Conservation (phyloP, 2,329 filamentous ascomycete species). For the Biscogniauxia marginata region DNA sequence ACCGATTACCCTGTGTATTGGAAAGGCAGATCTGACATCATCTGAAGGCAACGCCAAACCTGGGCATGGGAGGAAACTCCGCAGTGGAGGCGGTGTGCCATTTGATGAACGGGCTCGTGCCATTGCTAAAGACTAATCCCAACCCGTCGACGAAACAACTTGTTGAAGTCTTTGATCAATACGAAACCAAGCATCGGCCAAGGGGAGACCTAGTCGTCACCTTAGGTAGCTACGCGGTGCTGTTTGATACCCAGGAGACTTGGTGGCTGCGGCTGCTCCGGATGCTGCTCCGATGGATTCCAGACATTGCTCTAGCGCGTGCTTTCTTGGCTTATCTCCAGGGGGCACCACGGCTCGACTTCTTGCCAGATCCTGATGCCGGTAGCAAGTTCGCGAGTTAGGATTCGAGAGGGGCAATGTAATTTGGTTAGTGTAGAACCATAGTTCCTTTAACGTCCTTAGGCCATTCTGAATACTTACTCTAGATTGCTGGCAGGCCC, state of each 20-base stretch:
- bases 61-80: conserved; percentile 17
- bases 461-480: too few species aligned
- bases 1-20: not conserved
- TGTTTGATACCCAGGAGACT: conserved; percentile 25
- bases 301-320: not conserved
- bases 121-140: conserved; percentile 12
- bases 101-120: conserved; percentile 17
- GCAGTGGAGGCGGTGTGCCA: conserved; percentile 15
- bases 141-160: conserved; percentile 17
- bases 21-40: not conserved
- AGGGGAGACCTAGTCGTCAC: conserved; percentile 15
- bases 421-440: too few species aligned
- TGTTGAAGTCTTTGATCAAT: conserved; percentile 13
- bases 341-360: not conserved
- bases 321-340: not conserved
- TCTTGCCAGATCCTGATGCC: not conserved
- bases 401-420: too few species aligned
- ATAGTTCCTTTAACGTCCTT: too few species aligned
- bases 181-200: conserved; percentile 21
- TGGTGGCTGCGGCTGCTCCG: conserved; percentile 16
- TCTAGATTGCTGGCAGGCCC: too few species aligned
- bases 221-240: conserved; percentile 21
- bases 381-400: too few species aligned
- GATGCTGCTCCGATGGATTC: conserved; percentile 7
- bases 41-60: conserved; percentile 19